phyloP scores from a whole-genome alignment of 23 red algal species.

The Gracilaria caudata region DNA sequence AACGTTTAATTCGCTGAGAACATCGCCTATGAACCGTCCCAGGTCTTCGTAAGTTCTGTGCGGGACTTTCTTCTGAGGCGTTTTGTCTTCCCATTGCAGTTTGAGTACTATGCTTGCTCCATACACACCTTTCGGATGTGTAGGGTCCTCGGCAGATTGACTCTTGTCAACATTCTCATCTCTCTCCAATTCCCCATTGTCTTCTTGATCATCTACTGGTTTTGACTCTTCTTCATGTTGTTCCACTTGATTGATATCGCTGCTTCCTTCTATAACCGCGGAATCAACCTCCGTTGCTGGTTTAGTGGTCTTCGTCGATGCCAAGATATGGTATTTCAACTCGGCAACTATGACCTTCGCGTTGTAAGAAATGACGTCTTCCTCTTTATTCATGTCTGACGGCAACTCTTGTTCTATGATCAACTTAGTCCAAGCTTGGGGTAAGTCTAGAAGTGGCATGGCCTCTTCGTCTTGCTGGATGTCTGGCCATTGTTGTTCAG shows the following conservation, averaged over 20 bases:
- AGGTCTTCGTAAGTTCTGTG: conserved; percentile 40
- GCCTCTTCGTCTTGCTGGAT: neutral
- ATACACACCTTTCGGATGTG: conserved; percentile 41
- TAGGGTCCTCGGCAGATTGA: conserved; percentile 6
- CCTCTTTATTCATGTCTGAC: neutral
- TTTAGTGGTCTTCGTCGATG: conserved; percentile 13
- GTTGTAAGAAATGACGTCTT: conserved; percentile 16
- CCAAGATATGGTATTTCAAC: conserved; percentile 47
- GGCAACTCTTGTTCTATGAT: conserved; percentile 22
- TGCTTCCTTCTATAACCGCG: neutral
- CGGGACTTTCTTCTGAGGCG: conserved; percentile 48
- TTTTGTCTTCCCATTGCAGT: conserved; percentile 59
- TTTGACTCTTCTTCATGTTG: neutral
- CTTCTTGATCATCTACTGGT: neutral
- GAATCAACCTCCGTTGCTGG: conserved; percentile 1
- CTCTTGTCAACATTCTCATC: neutral
- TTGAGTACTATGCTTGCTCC: conserved; percentile 68
- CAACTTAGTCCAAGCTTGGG: conserved; percentile 21
- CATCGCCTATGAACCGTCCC: conserved; percentile 27
- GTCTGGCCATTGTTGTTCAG: conserved; percentile 42
- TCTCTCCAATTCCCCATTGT: neutral
- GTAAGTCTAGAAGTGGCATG: conserved; percentile 32
- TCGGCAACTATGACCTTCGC: conserved; percentile 27
- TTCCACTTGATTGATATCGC: neutral
- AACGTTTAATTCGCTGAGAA: neutral